Evolutionary conservation across 805 yeast species (phyloP), one percentile per base, ranked within the genome.

Genomic region (Cephaloascus albidus): DNA sequence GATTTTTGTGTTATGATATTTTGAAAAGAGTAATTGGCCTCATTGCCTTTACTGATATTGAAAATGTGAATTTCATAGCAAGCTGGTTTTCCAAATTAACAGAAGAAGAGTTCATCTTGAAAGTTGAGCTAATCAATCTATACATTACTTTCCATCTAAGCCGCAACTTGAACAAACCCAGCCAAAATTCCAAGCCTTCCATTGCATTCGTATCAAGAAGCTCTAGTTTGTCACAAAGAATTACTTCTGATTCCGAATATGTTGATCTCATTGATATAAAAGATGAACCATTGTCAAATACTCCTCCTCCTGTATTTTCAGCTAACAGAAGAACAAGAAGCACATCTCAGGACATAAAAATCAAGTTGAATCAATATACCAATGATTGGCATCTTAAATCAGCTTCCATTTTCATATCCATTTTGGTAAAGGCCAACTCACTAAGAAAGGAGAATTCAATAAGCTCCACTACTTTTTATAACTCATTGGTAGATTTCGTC

Each of bases 341-440:
- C 38, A 43, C 6, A 31, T 18, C 17, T 2, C 40, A 36, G 10
- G 53, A 51, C 10, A 35, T 51, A 4, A 73, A 68, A 42, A 66
- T 79, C 10, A 65, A 61, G 39, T 54, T 78, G 4, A 72, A 72
- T 33, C 78, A 76, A 47, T 89, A 89, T 55, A 81, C 85, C 0
- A 70, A 73, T 43, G 88, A 85, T 51, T 90, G 96, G 96, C 88
- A 82, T 45, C 62, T 89, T 27, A 65, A 71, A 39, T 69, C 86
- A 0, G 86, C 88, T 0, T 78, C 84, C 1, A 63, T 73, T 20
- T 61, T 81, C 1, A 58, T 84, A 47, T 68, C 77, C 0, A 52
- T 76, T 14, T 69, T 82, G 20, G 73, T 74, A 50, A 58, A 60
- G 34, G 81, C 85, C 1, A 81, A 80, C 45, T 58, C 65, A 3